Base-by-base conservation (phyloP, 2,329 filamentous ascomycete genomes). In the Nemania sp. region DNA sequence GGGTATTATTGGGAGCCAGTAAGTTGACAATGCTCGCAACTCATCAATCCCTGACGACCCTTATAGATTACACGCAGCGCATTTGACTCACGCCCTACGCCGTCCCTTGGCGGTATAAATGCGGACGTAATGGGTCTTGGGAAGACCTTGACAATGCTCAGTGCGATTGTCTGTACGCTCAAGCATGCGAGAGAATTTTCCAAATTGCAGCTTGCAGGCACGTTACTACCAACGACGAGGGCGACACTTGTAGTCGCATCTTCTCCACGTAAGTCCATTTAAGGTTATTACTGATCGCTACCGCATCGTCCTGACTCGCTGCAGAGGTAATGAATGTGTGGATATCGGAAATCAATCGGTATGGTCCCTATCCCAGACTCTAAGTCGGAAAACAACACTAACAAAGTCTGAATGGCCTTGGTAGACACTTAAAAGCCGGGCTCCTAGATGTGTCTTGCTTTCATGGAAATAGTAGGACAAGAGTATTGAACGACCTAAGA, bases 131-230 rank as follows among this genome's bases (percentile, higher is more conserved):
- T 62, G 55, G 55, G 55, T 1, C 50, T 62, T 15, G 55, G 59
- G 7, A 62, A 62, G 17, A 62, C 59, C 2, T 17, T 62, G 5
- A 59, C 59, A 1, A 58, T 62, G 54, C 50, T 62, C 1, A 54
- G 42, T 4, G 50, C 50, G 9, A 55, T 62, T 2, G 17, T 53
- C 3, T 53, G 37, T 7, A 35, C 47, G 10, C 21, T 57, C 1
- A 12, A 25, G 11, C 2, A 1, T 5, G 39, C 54, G 2, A 25
- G 17, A 39, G 39, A 57, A 2, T 57, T 51, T 12, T 29, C 5
- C 5, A 4, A 3, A 2, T n/a, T 3, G 15, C 13, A 10, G 10
- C 5, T 9, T 12, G 29, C 35, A 4, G 4, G 3, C 17, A 2
- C 2, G 21, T 1, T 2, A 25, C 25, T 18, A 21, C 25, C 10